Conservation (phyloP, 305 asterid species). For the Solanum aculeatissimum region DNA sequence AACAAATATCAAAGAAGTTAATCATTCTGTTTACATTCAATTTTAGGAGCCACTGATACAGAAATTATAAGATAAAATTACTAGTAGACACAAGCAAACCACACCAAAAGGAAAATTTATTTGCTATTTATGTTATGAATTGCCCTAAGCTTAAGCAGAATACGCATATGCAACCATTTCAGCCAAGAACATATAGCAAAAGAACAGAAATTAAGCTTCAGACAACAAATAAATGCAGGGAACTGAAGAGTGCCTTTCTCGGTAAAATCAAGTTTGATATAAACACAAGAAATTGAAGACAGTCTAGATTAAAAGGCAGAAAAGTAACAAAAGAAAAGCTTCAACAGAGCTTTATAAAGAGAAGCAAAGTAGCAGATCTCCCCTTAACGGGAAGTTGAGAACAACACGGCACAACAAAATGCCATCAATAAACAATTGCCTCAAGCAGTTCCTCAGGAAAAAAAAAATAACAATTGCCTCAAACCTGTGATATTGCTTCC, state of each 20-base stretch:
- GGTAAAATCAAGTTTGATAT: not conserved
- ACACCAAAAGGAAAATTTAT: not conserved
- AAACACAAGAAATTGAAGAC: not conserved
- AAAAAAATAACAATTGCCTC: constrained; percentile 6
- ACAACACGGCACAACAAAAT: not conserved
- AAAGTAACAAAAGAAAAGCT: not conserved
- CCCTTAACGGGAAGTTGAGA: not conserved
- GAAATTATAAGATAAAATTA: not conserved
- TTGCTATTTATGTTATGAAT: not conserved
- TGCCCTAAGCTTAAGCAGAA: not conserved
- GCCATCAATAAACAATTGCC: not conserved
- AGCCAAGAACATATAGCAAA: not conserved
- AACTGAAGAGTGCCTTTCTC: not conserved
- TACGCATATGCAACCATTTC: not conserved
- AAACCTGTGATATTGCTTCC: constrained; percentile 84
- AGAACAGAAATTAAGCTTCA: not conserved
- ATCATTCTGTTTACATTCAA: not conserved
- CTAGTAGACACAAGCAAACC: not conserved
- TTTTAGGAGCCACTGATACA: not conserved
- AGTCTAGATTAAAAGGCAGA: not conserved
- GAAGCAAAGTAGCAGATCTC: not conserved
- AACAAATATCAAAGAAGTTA: not conserved
- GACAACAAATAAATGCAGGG: not conserved
- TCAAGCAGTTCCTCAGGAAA: constrained; percentile 30
- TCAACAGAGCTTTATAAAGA: not conserved